A percentile compares a stretch with the other conserved stretches of the same genome.
Evolutionary conservation across 2,329 filamentous ascomycete species (phyloP).

Genomic region (Diplodia corticola): DNA sequence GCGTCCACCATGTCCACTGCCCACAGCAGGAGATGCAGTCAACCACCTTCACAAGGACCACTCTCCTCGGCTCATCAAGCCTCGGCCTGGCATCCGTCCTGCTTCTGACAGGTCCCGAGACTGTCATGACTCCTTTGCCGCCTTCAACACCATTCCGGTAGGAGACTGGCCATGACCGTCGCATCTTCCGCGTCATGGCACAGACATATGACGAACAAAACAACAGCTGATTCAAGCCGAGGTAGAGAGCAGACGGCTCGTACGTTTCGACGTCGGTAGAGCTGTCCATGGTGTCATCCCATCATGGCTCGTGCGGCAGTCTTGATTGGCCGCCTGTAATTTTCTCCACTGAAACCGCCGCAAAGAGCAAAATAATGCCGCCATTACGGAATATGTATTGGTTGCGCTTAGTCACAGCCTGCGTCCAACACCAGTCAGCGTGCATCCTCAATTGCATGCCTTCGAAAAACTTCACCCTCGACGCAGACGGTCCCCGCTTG

Average conservation of each 20-base stretch:
- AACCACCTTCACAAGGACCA: neutral
- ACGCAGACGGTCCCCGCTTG: neutral
- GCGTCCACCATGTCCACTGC: neutral
- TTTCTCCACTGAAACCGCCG: neutral
- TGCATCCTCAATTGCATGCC: neutral
- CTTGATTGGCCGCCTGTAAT: neutral
- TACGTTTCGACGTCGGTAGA: neutral
- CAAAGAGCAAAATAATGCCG: slow-evolving; percentile 3
- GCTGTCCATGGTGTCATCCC: neutral
- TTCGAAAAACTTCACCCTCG: neutral
- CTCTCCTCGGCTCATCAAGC: neutral
- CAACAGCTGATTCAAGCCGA: no score
- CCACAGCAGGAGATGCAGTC: neutral
- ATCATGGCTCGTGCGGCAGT: neutral
- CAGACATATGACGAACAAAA: neutral
- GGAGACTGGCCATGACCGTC: slow-evolving; percentile 39
- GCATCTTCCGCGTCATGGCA: slow-evolving; percentile 29
- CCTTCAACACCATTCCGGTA: slow-evolving; percentile 39
- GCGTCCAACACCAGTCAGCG: neutral
- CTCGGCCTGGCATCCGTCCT: slow-evolving; percentile 8
- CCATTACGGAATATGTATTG: neutral
- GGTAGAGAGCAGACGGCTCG: neutral
- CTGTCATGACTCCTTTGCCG: slow-evolving; percentile 35
- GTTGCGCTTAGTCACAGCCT: neutral
- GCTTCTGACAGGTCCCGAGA: slow-evolving; percentile 2